Conservation (phyloP, 129 eudicot genomes). For the Sambucus nigra region DNA sequence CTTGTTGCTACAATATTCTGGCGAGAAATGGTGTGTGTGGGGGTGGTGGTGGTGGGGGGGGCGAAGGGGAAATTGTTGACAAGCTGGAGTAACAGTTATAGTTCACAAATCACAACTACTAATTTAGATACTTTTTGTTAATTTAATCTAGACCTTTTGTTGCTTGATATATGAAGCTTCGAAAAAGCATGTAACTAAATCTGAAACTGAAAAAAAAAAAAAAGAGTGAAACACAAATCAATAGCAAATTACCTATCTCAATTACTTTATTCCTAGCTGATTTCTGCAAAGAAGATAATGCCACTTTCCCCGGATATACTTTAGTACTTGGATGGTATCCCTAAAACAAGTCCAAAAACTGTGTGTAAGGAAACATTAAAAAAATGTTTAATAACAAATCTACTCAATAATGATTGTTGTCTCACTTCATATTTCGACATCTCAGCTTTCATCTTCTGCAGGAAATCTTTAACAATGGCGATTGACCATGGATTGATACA, state of each 20-base stretch:
- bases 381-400: neutral
- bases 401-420: slow-evolving; percentile 7
- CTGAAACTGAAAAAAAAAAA: neutral
- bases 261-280: slow-evolving; percentile 66
- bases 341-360: slow-evolving; percentile 25
- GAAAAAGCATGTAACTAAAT: neutral
- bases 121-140: too few species aligned
- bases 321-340: slow-evolving; percentile 59
- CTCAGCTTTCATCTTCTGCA: slow-evolving; percentile 54
- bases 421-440: slow-evolving; percentile 60
- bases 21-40: too few species aligned
- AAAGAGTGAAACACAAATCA: neutral
- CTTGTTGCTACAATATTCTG: too few species aligned
- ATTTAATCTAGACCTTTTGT: neutral
- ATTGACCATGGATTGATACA: slow-evolving; percentile 70
- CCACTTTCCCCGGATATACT: slow-evolving; percentile 63
- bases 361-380: neutral
- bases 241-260: slow-evolving; percentile 56
- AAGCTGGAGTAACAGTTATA: too few species aligned
- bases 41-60: too few species aligned
- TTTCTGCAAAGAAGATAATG: slow-evolving; percentile 51
- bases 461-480: slow-evolving; percentile 33
- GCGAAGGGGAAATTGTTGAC: too few species aligned
- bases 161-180: neutral
- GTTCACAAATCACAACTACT: too few species aligned